A percentile compares a stretch with the other conserved stretches of the same genome.
phyloP scores from a whole-genome alignment of 2,329 filamentous ascomycete species.

The Ambrosiella cleistominuta region DNA sequence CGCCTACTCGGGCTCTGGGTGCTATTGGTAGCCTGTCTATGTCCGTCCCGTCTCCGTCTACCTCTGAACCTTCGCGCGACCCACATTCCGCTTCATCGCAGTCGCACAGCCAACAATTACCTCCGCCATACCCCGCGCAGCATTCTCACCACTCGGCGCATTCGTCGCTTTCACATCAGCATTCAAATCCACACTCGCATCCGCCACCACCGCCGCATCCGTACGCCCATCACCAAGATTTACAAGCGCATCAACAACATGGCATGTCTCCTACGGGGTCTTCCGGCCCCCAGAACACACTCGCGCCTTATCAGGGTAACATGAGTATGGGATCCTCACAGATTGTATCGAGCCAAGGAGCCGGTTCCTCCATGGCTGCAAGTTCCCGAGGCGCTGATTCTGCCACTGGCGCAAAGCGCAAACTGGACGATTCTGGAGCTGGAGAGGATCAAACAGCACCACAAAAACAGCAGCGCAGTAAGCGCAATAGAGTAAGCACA shows the following conservation, averaged over 20 bases:
- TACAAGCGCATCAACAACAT: neutral
- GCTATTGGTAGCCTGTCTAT: slow-evolving; percentile 13
- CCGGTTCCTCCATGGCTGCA: neutral
- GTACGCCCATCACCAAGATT: slow-evolving; percentile 1
- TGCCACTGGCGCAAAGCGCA: slow-evolving; percentile 18
- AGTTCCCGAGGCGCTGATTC: neutral
- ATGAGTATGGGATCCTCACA: neutral
- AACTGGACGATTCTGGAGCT: slow-evolving; percentile 18
- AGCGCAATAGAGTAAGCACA: slow-evolving; percentile 37
- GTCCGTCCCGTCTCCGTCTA: slow-evolving; percentile 21
- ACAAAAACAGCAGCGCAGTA: slow-evolving; percentile 38
- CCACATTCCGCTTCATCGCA: slow-evolving; percentile 13
- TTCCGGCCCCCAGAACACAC: neutral
- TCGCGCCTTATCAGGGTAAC: slow-evolving; percentile 1
- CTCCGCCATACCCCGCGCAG: neutral
- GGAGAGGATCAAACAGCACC: slow-evolving; percentile 23
- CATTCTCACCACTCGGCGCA: slow-evolving; percentile 7
- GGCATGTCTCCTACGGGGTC: slow-evolving; percentile 1
- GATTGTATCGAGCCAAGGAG: neutral
- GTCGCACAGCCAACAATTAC: slow-evolving; percentile 20
- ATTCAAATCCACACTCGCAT: neutral
- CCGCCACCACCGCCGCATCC: slow-evolving; percentile 1
- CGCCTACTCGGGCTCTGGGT: slow-evolving; percentile 20
- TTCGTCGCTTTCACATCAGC: slow-evolving; percentile 1
- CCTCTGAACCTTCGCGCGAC: slow-evolving; percentile 34